Evolutionary conservation across 2,329 filamentous ascomycete genomes (phyloP), one percentile per base, ranked within the genome.

Genomic region (Cladophialophora bantiana): DNA sequence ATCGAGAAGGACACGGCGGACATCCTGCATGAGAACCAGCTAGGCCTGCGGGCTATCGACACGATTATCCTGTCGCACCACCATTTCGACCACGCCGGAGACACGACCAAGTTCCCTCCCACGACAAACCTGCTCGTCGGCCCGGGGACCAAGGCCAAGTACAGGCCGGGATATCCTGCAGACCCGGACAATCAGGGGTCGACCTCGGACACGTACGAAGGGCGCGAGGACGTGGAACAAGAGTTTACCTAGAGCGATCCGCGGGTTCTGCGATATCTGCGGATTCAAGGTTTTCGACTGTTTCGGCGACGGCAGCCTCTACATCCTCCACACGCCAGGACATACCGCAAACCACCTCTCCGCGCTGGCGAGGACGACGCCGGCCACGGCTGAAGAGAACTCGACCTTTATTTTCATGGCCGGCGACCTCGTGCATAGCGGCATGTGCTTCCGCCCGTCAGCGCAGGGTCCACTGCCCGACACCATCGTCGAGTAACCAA

Each of bases 231-330:
- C 2, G 40, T 18, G 13, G 40, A 42, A 15, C 40, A n/a, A 7
- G 40, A 3, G 13, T 42, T 42, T n/a, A 13, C 3, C 3, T 3
- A 56, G 7, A 7, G 20, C 20, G 31, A 55, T 56, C n/a, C 26
- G 2, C 9, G n/a, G n/a, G 53, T n/a, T 56, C 32, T 34, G 32
- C 7, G 9, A 13, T 4, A 56, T 56, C 5, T 31, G 53, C 7
- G 53, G 53, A 1, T 56, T 56, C 32, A 38, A 56, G n/a, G 73
- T 73, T 0, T 35, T 67, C 31, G 85, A 88, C 72, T 87, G 82
- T 71, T 88, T 86, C 62, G 81, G 81, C 4, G 85, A 88, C 71
- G 85, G 85, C 0, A 81, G 77, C 31, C 85, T 88, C 69, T 87
- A 86, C 71, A 76, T 88, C 1, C 77, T 88, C 35, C 77, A 84